These are phyloP conservation scores for Helianthus annuus DNA, from an alignment of 129 eudicot genomes.

Conservation along the genomic window DNA sequence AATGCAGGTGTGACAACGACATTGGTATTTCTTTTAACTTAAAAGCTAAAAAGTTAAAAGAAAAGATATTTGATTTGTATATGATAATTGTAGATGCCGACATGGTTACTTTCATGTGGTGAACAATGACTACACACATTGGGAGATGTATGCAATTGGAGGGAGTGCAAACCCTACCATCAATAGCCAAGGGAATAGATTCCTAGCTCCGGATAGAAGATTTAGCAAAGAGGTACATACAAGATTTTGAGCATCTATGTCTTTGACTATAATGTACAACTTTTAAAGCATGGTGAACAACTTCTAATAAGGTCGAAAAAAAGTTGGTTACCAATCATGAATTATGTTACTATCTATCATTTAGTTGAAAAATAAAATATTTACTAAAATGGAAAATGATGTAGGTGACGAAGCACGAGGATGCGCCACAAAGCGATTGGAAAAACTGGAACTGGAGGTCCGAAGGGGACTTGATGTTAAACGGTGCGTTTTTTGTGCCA, in stretches of 20 bases:
- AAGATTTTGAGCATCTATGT: background rate
- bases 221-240: constrained; percentile 57
- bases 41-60: background rate
- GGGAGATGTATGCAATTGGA: constrained; percentile 19
- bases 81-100: constrained; percentile 34
- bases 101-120: constrained; percentile 19
- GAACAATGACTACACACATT: constrained; percentile 15
- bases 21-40: too few species aligned
- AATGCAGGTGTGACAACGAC: background rate
- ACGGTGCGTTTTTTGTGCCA: constrained; percentile 54
- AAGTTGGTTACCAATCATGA: too few species aligned
- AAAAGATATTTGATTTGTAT: background rate
- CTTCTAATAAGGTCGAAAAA: background rate
- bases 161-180: constrained; percentile 17
- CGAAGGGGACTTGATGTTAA: constrained; percentile 54
- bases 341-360: too few species aligned
- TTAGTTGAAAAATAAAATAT: background rate
- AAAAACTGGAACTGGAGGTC: constrained; percentile 36
- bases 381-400: background rate
- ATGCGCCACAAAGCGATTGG: constrained; percentile 59
- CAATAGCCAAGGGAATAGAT: constrained; percentile 18
- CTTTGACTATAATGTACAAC: constrained; percentile 1
- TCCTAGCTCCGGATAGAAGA: constrained; percentile 19
- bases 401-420: constrained; percentile 69
- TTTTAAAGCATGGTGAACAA: background rate